Conservation (phyloP, 768 basidiomycete species). For the Austroboletus festivus region DNA sequence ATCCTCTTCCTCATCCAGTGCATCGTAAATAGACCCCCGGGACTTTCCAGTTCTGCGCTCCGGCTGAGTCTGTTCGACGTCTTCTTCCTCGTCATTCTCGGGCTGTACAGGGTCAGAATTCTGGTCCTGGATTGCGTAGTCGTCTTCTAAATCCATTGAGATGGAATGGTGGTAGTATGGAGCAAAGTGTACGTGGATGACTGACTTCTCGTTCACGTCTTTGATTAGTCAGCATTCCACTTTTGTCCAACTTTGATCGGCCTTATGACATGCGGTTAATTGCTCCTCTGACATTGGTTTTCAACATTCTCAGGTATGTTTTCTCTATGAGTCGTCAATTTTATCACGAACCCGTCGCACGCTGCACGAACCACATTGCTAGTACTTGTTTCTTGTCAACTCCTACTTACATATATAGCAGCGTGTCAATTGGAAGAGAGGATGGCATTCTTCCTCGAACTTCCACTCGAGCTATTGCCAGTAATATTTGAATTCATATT, state of each 20-base stretch:
- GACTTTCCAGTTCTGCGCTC: slow-evolving; percentile 23
- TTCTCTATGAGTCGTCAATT: no score
- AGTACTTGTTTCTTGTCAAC: no score
- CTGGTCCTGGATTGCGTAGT: slow-evolving; percentile 30
- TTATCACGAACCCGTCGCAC: no score
- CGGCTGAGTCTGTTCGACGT: slow-evolving; percentile 24
- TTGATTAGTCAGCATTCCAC: slow-evolving; percentile 27
- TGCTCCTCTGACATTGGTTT: no score
- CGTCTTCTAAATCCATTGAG: slow-evolving; percentile 33
- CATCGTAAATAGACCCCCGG: slow-evolving; percentile 34
- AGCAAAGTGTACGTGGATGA: slow-evolving; percentile 5
- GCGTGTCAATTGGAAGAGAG: no score
- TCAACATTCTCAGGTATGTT: no score
- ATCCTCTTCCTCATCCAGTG: slow-evolving; percentile 45
- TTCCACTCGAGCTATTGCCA: slow-evolving; percentile 67
- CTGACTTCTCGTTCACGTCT: not conserved
- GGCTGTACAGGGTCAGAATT: slow-evolving; percentile 26
- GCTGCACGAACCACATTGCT: not conserved
- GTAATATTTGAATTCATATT: slow-evolving; percentile 49
- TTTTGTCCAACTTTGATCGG: slow-evolving; percentile 1
- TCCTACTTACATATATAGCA: no score
- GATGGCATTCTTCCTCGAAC: slow-evolving; percentile 48
- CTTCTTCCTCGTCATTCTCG: slow-evolving; percentile 41
- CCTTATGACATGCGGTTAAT: no score
- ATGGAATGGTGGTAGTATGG: slow-evolving; percentile 25